These are phyloP conservation scores for Omphalotus guepiniiformis DNA, from an alignment of 768 basidiomycete genomes.

Conservation along the genomic window DNA sequence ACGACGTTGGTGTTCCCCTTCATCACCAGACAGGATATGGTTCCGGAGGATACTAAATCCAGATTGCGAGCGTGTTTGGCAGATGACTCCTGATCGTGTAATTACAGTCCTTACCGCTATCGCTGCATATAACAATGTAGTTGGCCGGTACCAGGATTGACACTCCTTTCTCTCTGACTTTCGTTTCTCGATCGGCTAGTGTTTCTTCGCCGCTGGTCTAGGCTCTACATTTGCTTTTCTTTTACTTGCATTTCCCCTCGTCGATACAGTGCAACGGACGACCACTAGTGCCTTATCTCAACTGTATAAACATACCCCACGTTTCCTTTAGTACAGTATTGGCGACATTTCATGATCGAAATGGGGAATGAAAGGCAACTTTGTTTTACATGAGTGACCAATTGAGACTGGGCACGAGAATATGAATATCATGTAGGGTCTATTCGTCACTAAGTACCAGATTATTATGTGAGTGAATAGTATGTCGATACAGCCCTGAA, in stretches of 20 bases:
- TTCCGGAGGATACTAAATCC: conserved; percentile 1
- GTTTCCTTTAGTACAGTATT: too few relatives aligned
- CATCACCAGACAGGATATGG: conserved; percentile 54
- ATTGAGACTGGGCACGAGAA: too few relatives aligned
- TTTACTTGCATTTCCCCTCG: too few relatives aligned
- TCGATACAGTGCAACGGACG: too few relatives aligned
- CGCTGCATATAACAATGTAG: not conserved
- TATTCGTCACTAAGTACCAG: too few relatives aligned
- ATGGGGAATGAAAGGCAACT: too few relatives aligned
- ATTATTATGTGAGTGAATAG: too few relatives aligned
- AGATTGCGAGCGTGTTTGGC: not conserved
- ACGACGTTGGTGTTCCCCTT: conserved; percentile 56
- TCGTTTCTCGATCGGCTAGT: conserved; percentile 2
- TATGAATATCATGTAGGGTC: too few relatives aligned
- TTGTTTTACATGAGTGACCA: too few relatives aligned
- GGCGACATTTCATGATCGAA: too few relatives aligned
- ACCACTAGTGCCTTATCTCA: too few relatives aligned
- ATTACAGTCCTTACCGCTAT: not conserved
- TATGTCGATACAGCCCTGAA: conserved; percentile 3
- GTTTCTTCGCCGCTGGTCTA: not conserved
- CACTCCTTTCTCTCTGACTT: conserved; percentile 1
- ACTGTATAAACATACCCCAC: too few relatives aligned
- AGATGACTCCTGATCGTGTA: not conserved
- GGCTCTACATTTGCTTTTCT: conserved; percentile 1
- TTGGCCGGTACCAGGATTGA: not conserved